Conservation (phyloP, 768 basidiomycete genomes). For the Pleurotus giganteus region DNA sequence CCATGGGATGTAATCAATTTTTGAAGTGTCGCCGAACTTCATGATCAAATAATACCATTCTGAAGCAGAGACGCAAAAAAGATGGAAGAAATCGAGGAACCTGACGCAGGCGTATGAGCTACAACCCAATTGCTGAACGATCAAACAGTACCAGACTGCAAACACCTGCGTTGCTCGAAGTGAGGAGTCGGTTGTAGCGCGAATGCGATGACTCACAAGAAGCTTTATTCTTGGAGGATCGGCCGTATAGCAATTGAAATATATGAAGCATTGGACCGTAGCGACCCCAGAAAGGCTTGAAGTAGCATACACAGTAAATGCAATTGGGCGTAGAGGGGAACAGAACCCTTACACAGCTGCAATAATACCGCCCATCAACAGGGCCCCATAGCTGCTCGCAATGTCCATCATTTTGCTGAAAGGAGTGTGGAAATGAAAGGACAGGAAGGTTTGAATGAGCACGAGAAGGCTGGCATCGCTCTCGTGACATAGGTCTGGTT, state of each 20-base stretch:
- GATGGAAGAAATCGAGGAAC: slow-evolving; percentile 8
- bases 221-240: slow-evolving; percentile 5
- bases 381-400: slow-evolving; percentile 5
- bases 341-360: slow-evolving; percentile 3
- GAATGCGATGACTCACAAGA: neutral
- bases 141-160: neutral
- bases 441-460: neutral
- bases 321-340: neutral
- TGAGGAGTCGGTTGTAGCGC: neutral
- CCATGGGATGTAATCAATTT: slow-evolving; percentile 11
- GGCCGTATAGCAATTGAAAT: slow-evolving; percentile 6
- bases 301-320: neutral
- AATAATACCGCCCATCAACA: slow-evolving; percentile 1
- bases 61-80: slow-evolving; percentile 5
- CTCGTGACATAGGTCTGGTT: neutral
- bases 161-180: neutral
- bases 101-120: neutral
- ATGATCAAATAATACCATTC: slow-evolving; percentile 10
- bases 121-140: neutral
- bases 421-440: slow-evolving; percentile 2
- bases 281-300: slow-evolving; percentile 2
- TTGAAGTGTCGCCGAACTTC: slow-evolving; percentile 8
- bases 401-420: slow-evolving; percentile 2
- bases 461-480: neutral
- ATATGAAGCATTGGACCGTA: slow-evolving; percentile 6